phyloP scores from a whole-genome alignment of 495 filamentous ascomycete genomes.

The Penicillium ochrochloron region DNA sequence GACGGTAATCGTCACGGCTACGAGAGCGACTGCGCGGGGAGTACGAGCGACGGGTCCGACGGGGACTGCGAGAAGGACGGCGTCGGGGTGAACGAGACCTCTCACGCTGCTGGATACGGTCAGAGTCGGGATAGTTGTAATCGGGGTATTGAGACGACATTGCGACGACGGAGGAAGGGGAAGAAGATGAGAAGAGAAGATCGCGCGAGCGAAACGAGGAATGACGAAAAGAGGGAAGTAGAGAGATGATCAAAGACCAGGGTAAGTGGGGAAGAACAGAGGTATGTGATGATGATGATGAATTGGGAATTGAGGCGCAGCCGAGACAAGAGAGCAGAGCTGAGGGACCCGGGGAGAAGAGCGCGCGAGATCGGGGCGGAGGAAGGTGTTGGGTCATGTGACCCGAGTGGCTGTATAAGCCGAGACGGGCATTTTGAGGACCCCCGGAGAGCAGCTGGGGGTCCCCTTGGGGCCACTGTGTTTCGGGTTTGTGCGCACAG shows the following conservation, averaged over 20 bases:
- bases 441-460: constrained; percentile 17
- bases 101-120: constrained; percentile 74
- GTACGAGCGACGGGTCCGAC: constrained; percentile 82
- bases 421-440: constrained; percentile 20
- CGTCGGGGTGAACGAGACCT: constrained; percentile 92
- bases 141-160: constrained; percentile 36
- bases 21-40: constrained; percentile 91
- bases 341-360: constrained; percentile 10
- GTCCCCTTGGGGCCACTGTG: constrained; percentile 18
- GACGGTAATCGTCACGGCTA: constrained; percentile 86
- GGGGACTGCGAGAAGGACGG: constrained; percentile 74
- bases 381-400: constrained; percentile 34
- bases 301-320: constrained; percentile 10
- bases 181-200: constrained; percentile 5
- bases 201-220: constrained; percentile 8
- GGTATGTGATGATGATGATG: background rate
- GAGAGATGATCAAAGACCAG: background rate
- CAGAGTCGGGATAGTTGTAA: constrained; percentile 38
- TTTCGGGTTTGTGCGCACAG: constrained; percentile 18
- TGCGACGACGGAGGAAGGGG: constrained; percentile 26
- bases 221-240: background rate
- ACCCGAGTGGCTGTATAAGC: constrained; percentile 24
- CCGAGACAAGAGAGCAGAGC: constrained; percentile 10
- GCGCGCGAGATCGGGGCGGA: constrained; percentile 10
- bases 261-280: constrained; percentile 4